Evolutionary conservation across 495 filamentous ascomycete species (phyloP), one percentile per base, ranked within the genome.

Genomic region (Penicillium canariense): DNA sequence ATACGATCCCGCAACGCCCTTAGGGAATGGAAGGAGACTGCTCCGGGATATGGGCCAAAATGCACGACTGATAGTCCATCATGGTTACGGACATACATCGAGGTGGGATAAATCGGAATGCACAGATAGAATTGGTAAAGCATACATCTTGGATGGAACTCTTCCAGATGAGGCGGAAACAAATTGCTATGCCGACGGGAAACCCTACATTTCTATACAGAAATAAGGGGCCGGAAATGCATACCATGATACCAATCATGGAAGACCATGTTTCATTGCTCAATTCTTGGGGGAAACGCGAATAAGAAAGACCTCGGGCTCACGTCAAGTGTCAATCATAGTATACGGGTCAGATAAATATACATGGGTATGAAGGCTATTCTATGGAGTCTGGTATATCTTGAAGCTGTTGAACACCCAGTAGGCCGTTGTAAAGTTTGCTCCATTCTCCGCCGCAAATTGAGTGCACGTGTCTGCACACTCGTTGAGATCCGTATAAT

Each of bases 361-460:
- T n/a, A n/a, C n/a, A n/a, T n/a, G n/a, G n/a, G n/a, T n/a, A n/a
- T n/a, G n/a, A n/a, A n/a, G n/a, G n/a, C n/a, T n/a, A n/a, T 8
- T 22, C 20, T 46, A 56, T 45, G 18, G 26, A 17, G 60, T 31
- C 43, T 64, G 57, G 36, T 61, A 65, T 18, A 76, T 59, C 61
- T 65, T 61, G 54, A 69, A 76, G 46, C 64, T 66, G 12, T 55
- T 55, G 34, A 67, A 75, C 59, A 75, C 69, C 69, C 69, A 73
- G 48, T 66, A 71, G 2, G 68, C 68, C 27, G 55, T 52, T 6
- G 60, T 48, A 42, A 73, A 64, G 18, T 47, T 64, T 3, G 56
- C 64, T 28, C 55, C 59, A 30, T 57, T 61, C 30, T 62, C 52
- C 20, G 65, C 67, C 26, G 60, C 53, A 11, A 18, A 58, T 15